phyloP scores from a whole-genome alignment of 768 basidiomycete species.

The Filobasidium wieringae region DNA sequence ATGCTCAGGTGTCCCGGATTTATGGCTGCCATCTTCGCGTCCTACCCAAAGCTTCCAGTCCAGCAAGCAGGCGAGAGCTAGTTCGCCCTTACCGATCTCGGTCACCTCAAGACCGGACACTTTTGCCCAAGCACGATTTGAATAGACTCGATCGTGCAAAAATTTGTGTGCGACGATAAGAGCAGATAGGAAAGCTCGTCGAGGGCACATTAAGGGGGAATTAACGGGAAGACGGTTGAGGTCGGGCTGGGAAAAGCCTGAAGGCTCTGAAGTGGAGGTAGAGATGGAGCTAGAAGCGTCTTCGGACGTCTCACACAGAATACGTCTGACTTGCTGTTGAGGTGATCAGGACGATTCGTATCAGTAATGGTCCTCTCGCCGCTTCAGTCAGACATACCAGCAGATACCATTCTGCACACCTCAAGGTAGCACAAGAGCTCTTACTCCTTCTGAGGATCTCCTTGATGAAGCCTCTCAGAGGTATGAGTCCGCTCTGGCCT shows the following conservation, averaged over 20 bases:
- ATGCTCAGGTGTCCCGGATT: not conserved
- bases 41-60: conserved; percentile 92
- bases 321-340: not conserved
- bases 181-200: conserved; percentile 75
- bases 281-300: not conserved
- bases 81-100: conserved; percentile 80
- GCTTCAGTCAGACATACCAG: conserved; percentile 3
- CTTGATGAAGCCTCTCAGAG: conserved; percentile 15
- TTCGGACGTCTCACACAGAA: not conserved
- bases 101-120: conserved; percentile 73
- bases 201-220: conserved; percentile 57
- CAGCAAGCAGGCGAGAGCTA: conserved; percentile 70
- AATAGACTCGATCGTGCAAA: conserved; percentile 84
- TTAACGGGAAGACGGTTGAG: not conserved
- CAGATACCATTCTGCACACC: conserved; percentile 14
- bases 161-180: conserved; percentile 86
- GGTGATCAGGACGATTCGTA: not conserved
- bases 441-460: conserved; percentile 15
- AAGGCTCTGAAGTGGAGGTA: not conserved
- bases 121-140: conserved; percentile 88
- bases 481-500: conserved; percentile 6
- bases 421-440: conserved; percentile 13
- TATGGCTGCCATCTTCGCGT: conserved; percentile 6
- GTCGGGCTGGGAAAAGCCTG: not conserved
- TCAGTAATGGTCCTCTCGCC: not conserved